Evolutionary conservation across 805 yeast genomes (phyloP), one percentile per base, ranked within the genome.

Genomic region (Komagataella pseudopastoris): DNA sequence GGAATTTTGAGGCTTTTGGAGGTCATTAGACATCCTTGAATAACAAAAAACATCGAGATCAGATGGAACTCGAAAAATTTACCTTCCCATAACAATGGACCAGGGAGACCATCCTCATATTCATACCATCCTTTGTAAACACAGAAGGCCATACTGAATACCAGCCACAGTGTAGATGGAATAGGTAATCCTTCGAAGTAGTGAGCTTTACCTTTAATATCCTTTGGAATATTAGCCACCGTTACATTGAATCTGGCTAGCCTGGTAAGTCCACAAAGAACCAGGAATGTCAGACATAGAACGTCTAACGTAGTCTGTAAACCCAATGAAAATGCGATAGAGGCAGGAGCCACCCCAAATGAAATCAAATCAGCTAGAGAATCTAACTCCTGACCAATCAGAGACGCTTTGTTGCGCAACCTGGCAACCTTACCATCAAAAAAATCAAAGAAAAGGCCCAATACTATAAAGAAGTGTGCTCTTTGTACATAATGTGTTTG

Each of bases 351-450:
- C 39, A 91, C 96, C 55, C 97, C 95, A 65, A 93, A 93, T 10
- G 96, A 87, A 44, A 91, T 78, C 60, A 93, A 78, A 68, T 93
- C 99, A 20, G 99, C 99, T 59, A 93, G 76, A 1, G 97, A 90
- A 64, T 93, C 99, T 60, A 93, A 78, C 70, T 93, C 99, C 68
- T 93, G 98, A 54, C 99, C 99, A 86, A 93, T 87, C 51, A 93
- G 75, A 10, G 95, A 84, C 2, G 95, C 79, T 70, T 90, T 88
- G 65, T 89, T 85, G 69, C 96, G 80, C 70, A 93, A 77, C 62
- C 99, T 78, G 3, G 99, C 99, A 6, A 91, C 99, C 60, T 95
- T 81, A 43, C 99, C 99, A 65, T 93, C 99, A 65, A 93, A 86
- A 65, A 93, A 89, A 67, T 91, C 99, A 66, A 91, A 91, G 64